Conservation (phyloP, 2,329 filamentous ascomycete genomes). For the Verticillium longisporum region DNA sequence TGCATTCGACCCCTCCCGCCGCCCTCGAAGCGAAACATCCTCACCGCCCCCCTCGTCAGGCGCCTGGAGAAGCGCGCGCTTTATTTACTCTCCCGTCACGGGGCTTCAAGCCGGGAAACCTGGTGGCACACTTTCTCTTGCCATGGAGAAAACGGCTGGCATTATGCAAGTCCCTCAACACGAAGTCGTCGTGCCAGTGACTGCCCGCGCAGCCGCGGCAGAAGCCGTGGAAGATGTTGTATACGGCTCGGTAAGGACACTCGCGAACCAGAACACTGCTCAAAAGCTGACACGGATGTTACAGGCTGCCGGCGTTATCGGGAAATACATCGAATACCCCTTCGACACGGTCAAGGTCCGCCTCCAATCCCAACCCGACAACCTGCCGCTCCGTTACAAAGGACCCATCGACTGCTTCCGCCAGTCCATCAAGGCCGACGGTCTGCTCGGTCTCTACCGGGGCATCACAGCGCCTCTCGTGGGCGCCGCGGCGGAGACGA, state of each 20-base stretch:
- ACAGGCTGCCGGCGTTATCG: slow-evolving; percentile 74
- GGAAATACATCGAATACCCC: slow-evolving; percentile 96
- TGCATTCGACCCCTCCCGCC: slow-evolving; percentile 8
- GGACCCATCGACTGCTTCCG: slow-evolving; percentile 91
- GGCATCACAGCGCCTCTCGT: slow-evolving; percentile 88
- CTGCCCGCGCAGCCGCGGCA: slow-evolving; percentile 29
- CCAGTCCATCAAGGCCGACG: slow-evolving; percentile 74
- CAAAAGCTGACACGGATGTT: slow-evolving; percentile 1
- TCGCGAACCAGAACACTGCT: neutral
- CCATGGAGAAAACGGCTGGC: slow-evolving; percentile 8
- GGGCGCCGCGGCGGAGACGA: slow-evolving; percentile 87
- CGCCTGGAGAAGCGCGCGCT: neutral
- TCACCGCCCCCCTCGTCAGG: neutral
- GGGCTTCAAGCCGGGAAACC: neutral
- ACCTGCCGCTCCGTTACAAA: slow-evolving; percentile 71
- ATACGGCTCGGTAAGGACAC: slow-evolving; percentile 67
- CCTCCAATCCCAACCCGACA: slow-evolving; percentile 88
- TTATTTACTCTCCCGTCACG: neutral
- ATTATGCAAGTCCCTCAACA: slow-evolving; percentile 11
- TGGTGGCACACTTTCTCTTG: neutral
- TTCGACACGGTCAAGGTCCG: slow-evolving; percentile 99
- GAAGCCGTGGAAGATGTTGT: slow-evolving; percentile 80
- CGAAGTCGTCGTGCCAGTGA: slow-evolving; percentile 8
- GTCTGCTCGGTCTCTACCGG: slow-evolving; percentile 77
- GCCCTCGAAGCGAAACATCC: slow-evolving; percentile 5